Evolutionary conservation across 352 stramenopile genomes (phyloP), one percentile per base, ranked within the genome.

Genomic region (Pythium aquatile): DNA sequence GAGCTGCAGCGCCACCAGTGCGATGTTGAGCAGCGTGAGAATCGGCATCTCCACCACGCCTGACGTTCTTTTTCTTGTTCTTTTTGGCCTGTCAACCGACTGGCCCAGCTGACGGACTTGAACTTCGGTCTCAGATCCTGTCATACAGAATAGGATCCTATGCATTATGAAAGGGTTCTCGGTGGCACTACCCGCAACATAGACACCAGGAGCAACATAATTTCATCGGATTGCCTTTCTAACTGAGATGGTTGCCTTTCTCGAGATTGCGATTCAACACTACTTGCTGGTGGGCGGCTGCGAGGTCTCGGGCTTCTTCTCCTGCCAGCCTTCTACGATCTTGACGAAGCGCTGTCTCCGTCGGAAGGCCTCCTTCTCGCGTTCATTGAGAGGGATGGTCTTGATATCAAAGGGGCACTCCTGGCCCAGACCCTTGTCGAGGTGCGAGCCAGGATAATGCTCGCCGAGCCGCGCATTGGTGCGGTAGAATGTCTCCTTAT

Each of bases 361-460:
- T 2, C 73, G 61, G 37, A 88, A 81, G 13, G 40, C 69, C 9
- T 80, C 68, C 20, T 70, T 61, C 60, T 91, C 75, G 1, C 39
- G 63, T 0, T 69, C 63, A 0, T 69, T 73, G 37, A 91, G 76
- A 9, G 57, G 57, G 47, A 89, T 55, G 14, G 59, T 57, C 29
- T 74, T 80, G 20, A 89, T 62, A 61, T 85, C 72, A 26, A 88
- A 87, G 5, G 73, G 76, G 54, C 83, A 92, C 44, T 85, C 73
- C 54, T 88, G 78, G 1, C 58, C 56, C 33, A 89, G 60, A 14
- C 72, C 60, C 20, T 68, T 67, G 28, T 81, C 75, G 16, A 53
- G 58, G 42, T 81, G 80, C 16, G 75, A 83, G 17, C 81, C 81
- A 0, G 77, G 52, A 44, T 85, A 88, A 29, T 86, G 65, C 46